Evolutionary conservation across 2,329 filamentous ascomycete species (phyloP).

Genomic region (Akanthomyces uredinophilus): DNA sequence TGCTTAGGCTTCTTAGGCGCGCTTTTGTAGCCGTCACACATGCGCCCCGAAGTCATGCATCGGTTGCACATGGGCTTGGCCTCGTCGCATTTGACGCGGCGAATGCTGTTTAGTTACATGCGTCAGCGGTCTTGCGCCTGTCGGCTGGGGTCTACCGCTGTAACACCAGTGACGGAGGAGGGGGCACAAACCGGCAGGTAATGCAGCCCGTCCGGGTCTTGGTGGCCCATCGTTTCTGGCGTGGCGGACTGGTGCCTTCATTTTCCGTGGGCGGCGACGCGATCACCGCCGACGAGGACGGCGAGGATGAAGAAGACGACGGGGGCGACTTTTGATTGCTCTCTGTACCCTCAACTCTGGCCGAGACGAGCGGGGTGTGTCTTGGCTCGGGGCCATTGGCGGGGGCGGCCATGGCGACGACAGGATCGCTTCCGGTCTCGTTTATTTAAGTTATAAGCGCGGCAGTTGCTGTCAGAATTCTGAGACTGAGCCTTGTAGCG

Average conservation of each 20-base stretch:
- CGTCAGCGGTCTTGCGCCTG: neutral
- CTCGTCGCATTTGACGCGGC: slow-evolving; percentile 9
- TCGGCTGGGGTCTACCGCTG: neutral
- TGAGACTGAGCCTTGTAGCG: neutral
- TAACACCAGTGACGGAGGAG: neutral
- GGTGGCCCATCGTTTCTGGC: slow-evolving; percentile 12
- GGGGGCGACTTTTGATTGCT: neutral
- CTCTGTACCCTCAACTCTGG: neutral
- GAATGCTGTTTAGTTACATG: neutral
- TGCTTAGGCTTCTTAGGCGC: neutral
- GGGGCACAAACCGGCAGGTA: slow-evolving; percentile 8
- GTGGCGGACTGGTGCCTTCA: slow-evolving; percentile 1
- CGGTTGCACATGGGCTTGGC: slow-evolving; percentile 9
- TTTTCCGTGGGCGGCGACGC: slow-evolving; percentile 5
- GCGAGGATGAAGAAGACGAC: neutral
- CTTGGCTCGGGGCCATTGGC: neutral
- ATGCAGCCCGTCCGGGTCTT: slow-evolving; percentile 11
- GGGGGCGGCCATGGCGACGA: neutral
- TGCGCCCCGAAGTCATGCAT: slow-evolving; percentile 11
- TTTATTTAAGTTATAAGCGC: neutral
- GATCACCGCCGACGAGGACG: neutral
- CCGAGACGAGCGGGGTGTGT: slow-evolving; percentile 2
- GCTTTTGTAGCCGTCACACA: slow-evolving; percentile 7
- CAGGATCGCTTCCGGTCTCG: neutral
- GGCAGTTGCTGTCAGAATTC: neutral